Base-by-base conservation (phyloP, 306 rosid species). In the Hippophae gyantsensis region DNA sequence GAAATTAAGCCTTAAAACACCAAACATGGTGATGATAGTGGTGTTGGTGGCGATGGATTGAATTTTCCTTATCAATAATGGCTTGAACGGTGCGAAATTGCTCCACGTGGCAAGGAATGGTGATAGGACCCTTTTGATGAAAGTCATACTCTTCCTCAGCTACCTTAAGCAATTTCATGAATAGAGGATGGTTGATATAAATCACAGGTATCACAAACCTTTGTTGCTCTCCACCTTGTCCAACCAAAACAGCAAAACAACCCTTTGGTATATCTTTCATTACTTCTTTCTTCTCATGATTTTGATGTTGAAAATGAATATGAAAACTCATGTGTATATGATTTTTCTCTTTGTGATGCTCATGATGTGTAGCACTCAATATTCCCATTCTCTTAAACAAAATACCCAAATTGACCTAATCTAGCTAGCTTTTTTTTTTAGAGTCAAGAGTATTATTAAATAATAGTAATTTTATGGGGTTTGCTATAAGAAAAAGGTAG, bases 141-240 rank as follows among this genome's bases (percentile, higher is more conserved):
- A 93, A 93, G 0, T 97, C 99, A 40, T 64, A 86, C 67, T 93
- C 99, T 6, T 88, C 84, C 70, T 93, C 99, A 10, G 97, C 94
- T 43, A 80, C 85, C 73, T 88, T 82, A 52, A 93, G 54, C 13
- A 93, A 69, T 46, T 80, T 74, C 71, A 76, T 73, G 79, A 93
- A 93, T 11, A 80, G 81, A 0, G 99, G 99, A 27, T 93, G 99
- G 74, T 93, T 86, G 68, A 93, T 71, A 76, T 93, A 81, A 2
- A 84, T 79, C 54, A 93, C 89, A 6, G 99, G 99, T 9, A 93
- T 69, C 48, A 93, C 90, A 52, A 93, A 88, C 82, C 88, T 76
- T 42, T 81, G 61, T 51, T 75, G 94, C 46, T 93, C 82, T 42
- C 84, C 82, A 0, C 82, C 97, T 57, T 73, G 83, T 5, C 97